Evolutionary conservation across 2,329 filamentous ascomycete genomes (phyloP).

Genomic region (Xylariaceae sp.): DNA sequence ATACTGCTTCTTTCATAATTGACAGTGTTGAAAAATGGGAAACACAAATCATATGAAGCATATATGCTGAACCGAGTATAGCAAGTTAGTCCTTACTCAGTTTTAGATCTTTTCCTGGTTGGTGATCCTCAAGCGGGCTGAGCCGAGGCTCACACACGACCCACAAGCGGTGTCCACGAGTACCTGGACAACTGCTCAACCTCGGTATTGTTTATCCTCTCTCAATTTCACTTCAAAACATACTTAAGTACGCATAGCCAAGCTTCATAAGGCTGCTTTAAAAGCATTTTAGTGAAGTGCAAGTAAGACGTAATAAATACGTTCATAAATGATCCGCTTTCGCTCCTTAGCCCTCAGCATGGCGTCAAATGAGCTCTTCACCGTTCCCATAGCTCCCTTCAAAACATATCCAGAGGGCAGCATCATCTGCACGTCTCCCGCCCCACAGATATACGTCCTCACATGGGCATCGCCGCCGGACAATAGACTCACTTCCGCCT

Average conservation of each 20-base stretch:
- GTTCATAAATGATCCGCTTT: background rate
- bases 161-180: background rate
- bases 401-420: constrained; percentile 54
- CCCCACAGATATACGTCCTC: constrained; percentile 68
- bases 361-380: constrained; percentile 53
- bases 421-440: constrained; percentile 65
- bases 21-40: too few relatives aligned
- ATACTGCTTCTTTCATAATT: too few relatives aligned
- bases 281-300: background rate
- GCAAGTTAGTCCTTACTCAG: too few relatives aligned
- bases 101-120: too few relatives aligned
- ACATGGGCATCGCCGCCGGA: constrained; percentile 73
- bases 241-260: background rate
- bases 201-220: background rate
- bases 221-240: background rate
- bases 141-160: background rate
- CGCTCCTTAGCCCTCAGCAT: constrained; percentile 22
- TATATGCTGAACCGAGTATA: too few relatives aligned
- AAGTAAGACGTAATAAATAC: too few relatives aligned
- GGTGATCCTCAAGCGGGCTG: too few relatives aligned
- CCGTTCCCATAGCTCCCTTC: constrained; percentile 56
- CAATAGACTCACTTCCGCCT: constrained; percentile 72
- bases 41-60: too few relatives aligned
- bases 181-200: background rate
- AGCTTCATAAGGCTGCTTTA: background rate